These are phyloP conservation scores for Trichoderma cornu-damae DNA, from an alignment of 2,329 filamentous ascomycete species.

Conservation along the genomic window DNA sequence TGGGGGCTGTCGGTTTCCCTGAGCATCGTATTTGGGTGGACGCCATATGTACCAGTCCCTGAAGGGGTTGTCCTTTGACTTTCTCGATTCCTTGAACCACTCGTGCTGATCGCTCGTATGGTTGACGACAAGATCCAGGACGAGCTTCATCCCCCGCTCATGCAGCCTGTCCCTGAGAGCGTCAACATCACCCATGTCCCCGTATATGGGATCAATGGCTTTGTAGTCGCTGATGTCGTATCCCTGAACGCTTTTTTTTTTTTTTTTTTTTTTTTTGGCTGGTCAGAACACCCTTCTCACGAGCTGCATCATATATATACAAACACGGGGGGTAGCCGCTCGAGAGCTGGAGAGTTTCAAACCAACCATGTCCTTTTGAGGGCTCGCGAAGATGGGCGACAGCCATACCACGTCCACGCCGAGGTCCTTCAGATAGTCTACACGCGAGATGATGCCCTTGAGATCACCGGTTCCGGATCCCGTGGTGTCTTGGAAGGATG, in stretches of 20 bases:
- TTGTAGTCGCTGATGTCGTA: conserved; percentile 69
- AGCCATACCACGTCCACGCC: conserved; percentile 57
- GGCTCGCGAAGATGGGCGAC: conserved; percentile 45
- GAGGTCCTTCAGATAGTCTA: conserved; percentile 51
- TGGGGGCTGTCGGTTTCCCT: conserved; percentile 56
- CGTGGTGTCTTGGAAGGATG: conserved; percentile 56
- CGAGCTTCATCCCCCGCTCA: conserved; percentile 59
- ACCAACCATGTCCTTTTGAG: conserved; percentile 58
- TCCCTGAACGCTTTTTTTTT: conserved; percentile 38
- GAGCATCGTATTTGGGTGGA: conserved; percentile 48
- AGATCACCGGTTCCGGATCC: conserved; percentile 53
- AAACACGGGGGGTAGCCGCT: neutral
- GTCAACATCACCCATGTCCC: conserved; percentile 63
- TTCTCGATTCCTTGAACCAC: conserved; percentile 54
- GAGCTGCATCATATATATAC: neutral
- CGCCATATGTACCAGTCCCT: conserved; percentile 64
- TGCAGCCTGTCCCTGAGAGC: conserved; percentile 56
- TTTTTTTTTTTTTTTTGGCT: too few species aligned
- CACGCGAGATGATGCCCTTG: conserved; percentile 51
- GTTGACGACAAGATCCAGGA: conserved; percentile 70
- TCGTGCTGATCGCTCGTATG: conserved; percentile 57
- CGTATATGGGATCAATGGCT: conserved; percentile 60
- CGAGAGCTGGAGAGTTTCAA: neutral
- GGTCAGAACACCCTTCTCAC: neutral
- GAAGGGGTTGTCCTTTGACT: conserved; percentile 49